Evolutionary conservation across 2,329 filamentous ascomycete genomes (phyloP).

Genomic region (Aspergillus sergii): DNA sequence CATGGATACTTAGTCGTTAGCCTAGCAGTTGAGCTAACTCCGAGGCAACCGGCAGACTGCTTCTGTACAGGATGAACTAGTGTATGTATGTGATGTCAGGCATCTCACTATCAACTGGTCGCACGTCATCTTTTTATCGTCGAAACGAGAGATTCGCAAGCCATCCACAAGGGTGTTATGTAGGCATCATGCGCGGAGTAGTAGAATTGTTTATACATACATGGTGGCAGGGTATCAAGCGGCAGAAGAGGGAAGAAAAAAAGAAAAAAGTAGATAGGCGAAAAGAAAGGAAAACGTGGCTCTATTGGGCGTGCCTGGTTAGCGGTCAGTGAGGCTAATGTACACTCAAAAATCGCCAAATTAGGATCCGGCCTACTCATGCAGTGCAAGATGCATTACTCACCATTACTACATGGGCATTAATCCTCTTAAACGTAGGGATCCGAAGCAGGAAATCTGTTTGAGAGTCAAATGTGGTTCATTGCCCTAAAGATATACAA

Average conservation of each 20-base stretch:
- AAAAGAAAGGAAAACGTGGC: not conserved
- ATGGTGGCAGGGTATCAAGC: not conserved
- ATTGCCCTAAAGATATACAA: not conserved
- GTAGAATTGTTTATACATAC: not conserved
- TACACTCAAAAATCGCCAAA: constrained; percentile 11
- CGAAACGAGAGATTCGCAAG: constrained; percentile 5
- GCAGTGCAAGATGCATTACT: constrained; percentile 11
- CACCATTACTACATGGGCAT: not conserved
- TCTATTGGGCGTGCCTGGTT: not conserved
- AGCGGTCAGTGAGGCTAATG: constrained; percentile 9
- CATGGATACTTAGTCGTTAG: constrained; percentile 1
- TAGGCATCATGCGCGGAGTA: not conserved
- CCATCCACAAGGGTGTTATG: constrained; percentile 3
- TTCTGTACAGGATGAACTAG: not conserved
- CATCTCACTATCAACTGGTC: constrained; percentile 8
- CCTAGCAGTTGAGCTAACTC: constrained; percentile 2
- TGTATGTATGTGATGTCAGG: constrained; percentile 17
- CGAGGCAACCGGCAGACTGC: not conserved
- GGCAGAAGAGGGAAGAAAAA: not conserved
- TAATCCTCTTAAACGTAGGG: not conserved
- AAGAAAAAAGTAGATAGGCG: not conserved
- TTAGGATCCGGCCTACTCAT: constrained; percentile 13
- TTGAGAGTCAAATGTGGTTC: not conserved
- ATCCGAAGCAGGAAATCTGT: not conserved
- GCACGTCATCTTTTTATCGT: not conserved